These are phyloP conservation scores for Calonectria pteridis DNA, from an alignment of 2,329 filamentous ascomycete species.

Conservation along the genomic window DNA sequence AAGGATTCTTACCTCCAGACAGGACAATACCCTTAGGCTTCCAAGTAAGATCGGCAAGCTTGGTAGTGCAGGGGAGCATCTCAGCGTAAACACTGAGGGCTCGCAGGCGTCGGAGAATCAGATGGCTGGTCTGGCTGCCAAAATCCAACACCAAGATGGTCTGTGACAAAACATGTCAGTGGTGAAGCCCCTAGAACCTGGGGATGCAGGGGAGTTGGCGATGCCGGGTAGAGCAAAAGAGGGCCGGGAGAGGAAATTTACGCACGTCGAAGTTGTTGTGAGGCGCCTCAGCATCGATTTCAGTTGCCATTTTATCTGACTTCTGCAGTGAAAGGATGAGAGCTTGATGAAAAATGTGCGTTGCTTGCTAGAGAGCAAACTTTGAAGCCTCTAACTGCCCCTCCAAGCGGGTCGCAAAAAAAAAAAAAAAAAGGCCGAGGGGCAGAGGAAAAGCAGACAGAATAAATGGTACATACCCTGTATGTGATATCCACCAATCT, in stretches of 20 bases:
- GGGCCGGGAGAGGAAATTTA: neutral
- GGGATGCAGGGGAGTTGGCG: no score
- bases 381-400: no score
- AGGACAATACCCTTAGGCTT: constrained; percentile 82
- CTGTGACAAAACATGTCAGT: constrained; percentile 51
- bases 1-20: constrained; percentile 44
- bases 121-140: constrained; percentile 75
- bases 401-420: no score
- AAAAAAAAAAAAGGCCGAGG: no score
- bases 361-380: no score
- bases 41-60: constrained; percentile 33
- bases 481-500: no score
- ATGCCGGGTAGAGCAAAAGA: neutral
- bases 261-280: constrained; percentile 51
- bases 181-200: neutral
- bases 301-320: no score
- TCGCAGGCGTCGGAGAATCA: constrained; percentile 80
- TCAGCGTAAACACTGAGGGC: constrained; percentile 85
- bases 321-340: no score
- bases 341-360: no score
- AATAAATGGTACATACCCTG: no score
- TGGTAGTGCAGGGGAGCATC: constrained; percentile 46
- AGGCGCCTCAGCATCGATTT: constrained; percentile 45
- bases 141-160: constrained; percentile 80
- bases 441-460: no score